phyloP scores from a whole-genome alignment of 2,329 filamentous ascomycete genomes.

The Colletotrichum sojae region DNA sequence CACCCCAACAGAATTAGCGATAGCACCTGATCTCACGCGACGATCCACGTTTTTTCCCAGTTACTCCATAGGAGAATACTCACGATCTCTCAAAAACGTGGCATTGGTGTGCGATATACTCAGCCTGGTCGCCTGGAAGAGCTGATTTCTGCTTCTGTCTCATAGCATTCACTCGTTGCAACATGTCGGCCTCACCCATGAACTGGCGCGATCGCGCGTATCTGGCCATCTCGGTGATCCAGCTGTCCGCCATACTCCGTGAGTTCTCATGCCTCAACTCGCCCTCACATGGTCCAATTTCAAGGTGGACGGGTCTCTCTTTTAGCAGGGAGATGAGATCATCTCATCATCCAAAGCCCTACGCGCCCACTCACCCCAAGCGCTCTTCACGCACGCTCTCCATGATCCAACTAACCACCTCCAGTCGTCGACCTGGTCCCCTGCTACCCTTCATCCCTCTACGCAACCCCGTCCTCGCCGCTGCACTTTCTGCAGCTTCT shows the following conservation, averaged over 20 bases:
- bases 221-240: constrained; percentile 50
- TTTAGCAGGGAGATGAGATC: too few relatives aligned
- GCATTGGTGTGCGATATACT: too few relatives aligned
- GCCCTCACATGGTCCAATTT: too few relatives aligned
- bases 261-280: constrained; percentile 1
- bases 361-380: background rate
- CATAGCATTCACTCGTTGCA: background rate
- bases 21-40: background rate
- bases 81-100: too few relatives aligned
- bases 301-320: too few relatives aligned
- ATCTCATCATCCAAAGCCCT: background rate
- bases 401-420: constrained; percentile 17
- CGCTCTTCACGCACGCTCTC: too few relatives aligned
- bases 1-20: background rate
- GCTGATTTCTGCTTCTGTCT: background rate
- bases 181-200: constrained; percentile 32
- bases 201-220: constrained; percentile 53
- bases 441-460: constrained; percentile 65
- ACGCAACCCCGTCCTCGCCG: constrained; percentile 56
- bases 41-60: background rate
- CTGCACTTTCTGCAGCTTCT: constrained; percentile 63
- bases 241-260: constrained; percentile 45
- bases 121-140: too few relatives aligned
- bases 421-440: constrained; percentile 68
- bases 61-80: background rate